These are phyloP conservation scores for Claviceps quebecensis DNA, from an alignment of 2,329 filamentous ascomycete genomes.

Conservation along the genomic window DNA sequence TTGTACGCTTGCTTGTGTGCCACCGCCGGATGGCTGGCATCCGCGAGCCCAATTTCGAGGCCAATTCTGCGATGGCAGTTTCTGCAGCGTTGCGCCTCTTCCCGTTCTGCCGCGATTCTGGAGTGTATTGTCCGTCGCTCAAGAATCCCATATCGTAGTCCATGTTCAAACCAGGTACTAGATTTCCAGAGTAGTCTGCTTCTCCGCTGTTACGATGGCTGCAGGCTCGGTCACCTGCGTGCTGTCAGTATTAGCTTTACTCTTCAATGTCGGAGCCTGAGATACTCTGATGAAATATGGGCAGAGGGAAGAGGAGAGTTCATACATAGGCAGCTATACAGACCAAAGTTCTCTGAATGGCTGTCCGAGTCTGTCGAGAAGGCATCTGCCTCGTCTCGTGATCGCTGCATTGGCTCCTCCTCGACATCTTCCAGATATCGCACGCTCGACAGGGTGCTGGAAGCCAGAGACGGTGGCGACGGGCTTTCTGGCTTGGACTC, in stretches of 20 bases:
- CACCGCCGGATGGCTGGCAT: conserved; percentile 39
- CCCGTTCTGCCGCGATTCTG: conserved; percentile 25
- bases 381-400: conserved; percentile 37
- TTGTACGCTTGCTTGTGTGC: conserved; percentile 32
- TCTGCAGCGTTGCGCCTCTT: conserved; percentile 46
- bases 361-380: conserved; percentile 11
- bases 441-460: conserved; percentile 41
- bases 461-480: conserved; percentile 13
- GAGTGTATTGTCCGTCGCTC: conserved; percentile 45
- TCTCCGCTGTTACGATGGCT: conserved; percentile 37
- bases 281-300: neutral
- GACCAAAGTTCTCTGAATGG: conserved; percentile 23
- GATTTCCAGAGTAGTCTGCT: conserved; percentile 21
- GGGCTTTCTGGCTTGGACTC: conserved; percentile 12
- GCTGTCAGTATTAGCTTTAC: conserved; percentile 9
- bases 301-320: neutral
- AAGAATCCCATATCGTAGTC: conserved; percentile 56
- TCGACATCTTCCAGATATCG: conserved; percentile 65
- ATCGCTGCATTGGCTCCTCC: conserved; percentile 67
- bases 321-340: conserved; percentile 65
- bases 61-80: conserved; percentile 46
- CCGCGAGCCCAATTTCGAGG: conserved; percentile 51
- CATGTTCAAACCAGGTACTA: conserved; percentile 30
- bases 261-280: neutral
- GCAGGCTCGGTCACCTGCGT: conserved; percentile 47